A percentile compares a stretch with the other conserved stretches of the same genome.
phyloP scores from a whole-genome alignment of 805 yeast genomes.

The Yarrowia phangngaensis region DNA sequence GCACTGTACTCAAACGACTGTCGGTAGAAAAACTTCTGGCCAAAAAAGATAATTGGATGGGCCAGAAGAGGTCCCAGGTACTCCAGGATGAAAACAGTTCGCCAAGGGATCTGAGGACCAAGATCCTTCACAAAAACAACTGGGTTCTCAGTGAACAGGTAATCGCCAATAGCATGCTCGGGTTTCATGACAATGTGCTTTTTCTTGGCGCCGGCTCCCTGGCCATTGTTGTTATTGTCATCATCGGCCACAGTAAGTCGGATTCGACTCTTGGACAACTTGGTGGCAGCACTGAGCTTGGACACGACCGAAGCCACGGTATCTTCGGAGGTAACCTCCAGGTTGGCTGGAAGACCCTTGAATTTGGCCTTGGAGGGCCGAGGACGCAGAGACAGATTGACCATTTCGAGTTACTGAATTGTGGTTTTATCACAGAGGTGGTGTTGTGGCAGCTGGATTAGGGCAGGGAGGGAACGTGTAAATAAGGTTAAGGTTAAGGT shows the following conservation, averaged over 20 bases:
- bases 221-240: constrained; percentile 36
- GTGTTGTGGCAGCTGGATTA: neutral
- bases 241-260: constrained; percentile 49
- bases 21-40: constrained; percentile 42
- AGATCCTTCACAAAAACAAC: constrained; percentile 72
- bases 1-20: constrained; percentile 42
- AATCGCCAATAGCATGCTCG: constrained; percentile 46
- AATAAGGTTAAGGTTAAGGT: too few species aligned
- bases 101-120: constrained; percentile 92
- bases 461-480: too few species aligned
- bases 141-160: constrained; percentile 42
- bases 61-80: constrained; percentile 84
- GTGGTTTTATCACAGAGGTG: neutral
- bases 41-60: constrained; percentile 63
- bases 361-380: constrained; percentile 33
- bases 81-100: constrained; percentile 82
- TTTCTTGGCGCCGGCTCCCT: constrained; percentile 37
- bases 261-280: constrained; percentile 50
- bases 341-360: constrained; percentile 34
- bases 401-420: too few species aligned
- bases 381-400: constrained; percentile 1
- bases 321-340: constrained; percentile 40
- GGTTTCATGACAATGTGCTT: constrained; percentile 45
- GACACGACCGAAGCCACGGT: constrained; percentile 46
- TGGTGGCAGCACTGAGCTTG: constrained; percentile 46